Conservation (phyloP, 306 rosid species). For the Calophaca sinica region DNA sequence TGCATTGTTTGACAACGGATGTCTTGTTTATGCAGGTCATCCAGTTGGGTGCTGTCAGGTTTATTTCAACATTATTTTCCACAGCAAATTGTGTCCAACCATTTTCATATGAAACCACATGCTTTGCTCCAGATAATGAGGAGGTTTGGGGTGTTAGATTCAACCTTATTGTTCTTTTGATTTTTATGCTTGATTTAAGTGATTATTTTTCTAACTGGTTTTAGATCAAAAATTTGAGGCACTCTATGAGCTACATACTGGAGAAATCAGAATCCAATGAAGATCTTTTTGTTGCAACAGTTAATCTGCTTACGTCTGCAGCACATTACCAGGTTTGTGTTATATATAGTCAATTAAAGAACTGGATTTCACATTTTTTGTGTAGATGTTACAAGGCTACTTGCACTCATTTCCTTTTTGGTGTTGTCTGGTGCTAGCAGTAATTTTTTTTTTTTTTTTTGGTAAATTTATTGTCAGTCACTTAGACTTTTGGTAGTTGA, state of each 20-base stretch:
- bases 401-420: too few species aligned
- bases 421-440: too few species aligned
- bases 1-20: slow-evolving; percentile 35
- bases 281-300: slow-evolving; percentile 78
- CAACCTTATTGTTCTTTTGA: slow-evolving; percentile 26
- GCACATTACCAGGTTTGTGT: slow-evolving; percentile 79
- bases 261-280: slow-evolving; percentile 71
- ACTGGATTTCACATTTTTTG: too few species aligned
- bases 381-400: too few species aligned
- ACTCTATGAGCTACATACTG: slow-evolving; percentile 61
- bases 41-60: slow-evolving; percentile 83
- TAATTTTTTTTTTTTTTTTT: too few species aligned
- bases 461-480: slow-evolving; percentile 16
- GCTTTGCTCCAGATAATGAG: slow-evolving; percentile 73
- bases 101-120: slow-evolving; percentile 63
- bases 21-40: slow-evolving; percentile 65
- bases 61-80: slow-evolving; percentile 71
- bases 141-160: slow-evolving; percentile 61
- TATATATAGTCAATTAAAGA: not conserved
- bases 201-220: slow-evolving; percentile 43
- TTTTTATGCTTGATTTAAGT: slow-evolving; percentile 27
- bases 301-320: slow-evolving; percentile 79
- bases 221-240: slow-evolving; percentile 75
- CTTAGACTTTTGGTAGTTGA: slow-evolving; percentile 9
- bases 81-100: slow-evolving; percentile 68